Percentiles rank a stretch among this genome's conserved stretches.
phyloP scores from a whole-genome alignment of 768 basidiomycete genomes.

The Pleurotus ostreatus region DNA sequence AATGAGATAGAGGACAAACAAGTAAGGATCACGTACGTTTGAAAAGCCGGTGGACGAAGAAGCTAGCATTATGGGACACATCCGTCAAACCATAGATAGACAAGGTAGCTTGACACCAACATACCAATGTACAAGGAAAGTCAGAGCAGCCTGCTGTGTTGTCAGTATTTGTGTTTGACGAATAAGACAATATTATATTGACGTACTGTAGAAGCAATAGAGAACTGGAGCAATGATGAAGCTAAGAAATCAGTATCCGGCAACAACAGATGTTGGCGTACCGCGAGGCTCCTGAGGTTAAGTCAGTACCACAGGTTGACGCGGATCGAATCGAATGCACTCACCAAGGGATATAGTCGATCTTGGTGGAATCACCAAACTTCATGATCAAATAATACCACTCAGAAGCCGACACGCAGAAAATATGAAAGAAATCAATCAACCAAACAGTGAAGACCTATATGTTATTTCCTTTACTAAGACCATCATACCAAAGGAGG shows the following conservation, averaged over 20 bases:
- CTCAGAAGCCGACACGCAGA: slow-evolving; percentile 3
- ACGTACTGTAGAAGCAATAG: too few species aligned
- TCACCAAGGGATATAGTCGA: slow-evolving; percentile 9
- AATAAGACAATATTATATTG: too few species aligned
- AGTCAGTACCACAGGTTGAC: not conserved
- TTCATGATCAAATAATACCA: slow-evolving; percentile 9
- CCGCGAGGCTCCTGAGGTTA: slow-evolving; percentile 7
- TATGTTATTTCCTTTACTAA: too few species aligned
- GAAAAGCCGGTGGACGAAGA: slow-evolving; percentile 35
- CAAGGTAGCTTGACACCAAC: not conserved
- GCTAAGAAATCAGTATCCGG: not conserved
- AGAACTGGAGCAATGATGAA: not conserved
- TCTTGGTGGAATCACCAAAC: slow-evolving; percentile 7
- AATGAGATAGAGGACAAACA: not conserved
- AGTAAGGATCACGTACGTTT: slow-evolving; percentile 24
- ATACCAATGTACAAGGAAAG: slow-evolving; percentile 10
- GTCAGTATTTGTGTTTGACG: not conserved
- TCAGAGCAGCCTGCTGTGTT: not conserved
- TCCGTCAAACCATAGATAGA: too few species aligned
- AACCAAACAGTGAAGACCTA: slow-evolving; percentile 4
- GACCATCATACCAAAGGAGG: too few species aligned
- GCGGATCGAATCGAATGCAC: not conserved
- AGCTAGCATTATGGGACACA: slow-evolving; percentile 15
- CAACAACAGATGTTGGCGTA: not conserved
- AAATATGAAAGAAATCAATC: slow-evolving; percentile 6